phyloP scores from a whole-genome alignment of 768 basidiomycete genomes.

The Hortiboletus flavorubellus region DNA sequence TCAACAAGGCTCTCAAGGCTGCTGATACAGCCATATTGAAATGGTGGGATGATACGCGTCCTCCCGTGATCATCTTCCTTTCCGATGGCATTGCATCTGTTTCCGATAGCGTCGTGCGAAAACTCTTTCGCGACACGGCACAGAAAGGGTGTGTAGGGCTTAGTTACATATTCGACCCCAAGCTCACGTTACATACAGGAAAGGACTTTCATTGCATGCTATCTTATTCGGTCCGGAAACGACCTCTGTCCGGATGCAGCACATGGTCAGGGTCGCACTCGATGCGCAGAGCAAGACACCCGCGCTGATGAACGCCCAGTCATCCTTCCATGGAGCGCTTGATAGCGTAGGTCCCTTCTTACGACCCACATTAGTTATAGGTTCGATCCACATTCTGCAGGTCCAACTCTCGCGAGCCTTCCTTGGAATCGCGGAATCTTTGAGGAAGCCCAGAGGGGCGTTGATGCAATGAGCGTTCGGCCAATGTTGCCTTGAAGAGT shows the following conservation, averaged over 20 bases:
- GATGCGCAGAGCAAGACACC: conserved; percentile 40
- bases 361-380: not conserved
- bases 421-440: conserved; percentile 53
- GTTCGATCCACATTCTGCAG: conserved; percentile 26
- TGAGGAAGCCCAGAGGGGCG: conserved; percentile 48
- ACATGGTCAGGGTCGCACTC: conserved; percentile 49
- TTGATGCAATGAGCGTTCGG: too few species aligned
- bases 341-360: conserved; percentile 38
- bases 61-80: conserved; percentile 53
- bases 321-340: conserved; percentile 48
- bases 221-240: conserved; percentile 48
- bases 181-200: conserved; percentile 31
- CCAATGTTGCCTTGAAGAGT: too few species aligned
- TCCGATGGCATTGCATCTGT: conserved; percentile 51
- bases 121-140: conserved; percentile 37
- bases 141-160: conserved; percentile 38
- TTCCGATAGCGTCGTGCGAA: conserved; percentile 31
- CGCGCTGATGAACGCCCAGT: conserved; percentile 29
- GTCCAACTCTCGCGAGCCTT: conserved; percentile 52
- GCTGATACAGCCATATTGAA: conserved; percentile 38
- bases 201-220: conserved; percentile 54
- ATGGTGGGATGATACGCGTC: conserved; percentile 44
- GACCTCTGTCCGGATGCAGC: conserved; percentile 29
- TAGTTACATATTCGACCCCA: not conserved
- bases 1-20: conserved; percentile 36